Evolutionary conservation across 345 rosid genomes (phyloP), one percentile per base, ranked within the genome.

Genomic region (Diplotaxis tenuifolia): DNA sequence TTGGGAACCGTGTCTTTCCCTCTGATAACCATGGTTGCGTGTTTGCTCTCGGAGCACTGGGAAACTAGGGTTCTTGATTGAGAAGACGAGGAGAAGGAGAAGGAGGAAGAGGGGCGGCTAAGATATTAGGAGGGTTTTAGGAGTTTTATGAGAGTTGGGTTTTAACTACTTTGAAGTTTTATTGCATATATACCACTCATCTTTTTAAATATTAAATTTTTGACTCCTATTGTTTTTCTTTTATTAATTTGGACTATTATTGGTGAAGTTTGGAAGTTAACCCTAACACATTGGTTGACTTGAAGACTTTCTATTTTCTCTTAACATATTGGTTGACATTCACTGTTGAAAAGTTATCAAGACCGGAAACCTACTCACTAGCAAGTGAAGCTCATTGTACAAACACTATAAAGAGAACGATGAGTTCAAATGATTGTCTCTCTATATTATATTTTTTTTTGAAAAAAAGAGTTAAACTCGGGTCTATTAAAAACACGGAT

Each of bases 1-100:
- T 63, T 66, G 2, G 78, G 81, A 14, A 78, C 45, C 66, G 69
- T 54, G 21, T 59, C 67, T 65, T 50, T 32, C 22, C 59, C 58
- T 55, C 1, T 68, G 38, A 31, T 1, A 29, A 18, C 79, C 79
- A 75, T 75, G 58, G 9, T 25, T 34, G 23, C 42, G 62, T n/a
- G 15, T 59, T 60, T n/a, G 47, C 61, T 38, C 32, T 59, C 54
- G 1, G 14, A 42, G 20, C 20, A 47, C 54, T 47, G 9, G 3
- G 21, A 47, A 16, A 16, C 16, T 47, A 47, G 54, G 54, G 54
- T 47, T 47, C 54, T 47, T 47, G 54, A 16, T n/a, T n/a, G n/a
- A 47, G 21, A 16, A 47, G 21, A 18, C 8, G 7, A 15, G 54
- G 21, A 45, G 19, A 45, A 45, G 54, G 53, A 47, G 16, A 25